Base-by-base conservation (phyloP, 2,329 filamentous ascomycete species). In the Hypoxylon sp. region DNA sequence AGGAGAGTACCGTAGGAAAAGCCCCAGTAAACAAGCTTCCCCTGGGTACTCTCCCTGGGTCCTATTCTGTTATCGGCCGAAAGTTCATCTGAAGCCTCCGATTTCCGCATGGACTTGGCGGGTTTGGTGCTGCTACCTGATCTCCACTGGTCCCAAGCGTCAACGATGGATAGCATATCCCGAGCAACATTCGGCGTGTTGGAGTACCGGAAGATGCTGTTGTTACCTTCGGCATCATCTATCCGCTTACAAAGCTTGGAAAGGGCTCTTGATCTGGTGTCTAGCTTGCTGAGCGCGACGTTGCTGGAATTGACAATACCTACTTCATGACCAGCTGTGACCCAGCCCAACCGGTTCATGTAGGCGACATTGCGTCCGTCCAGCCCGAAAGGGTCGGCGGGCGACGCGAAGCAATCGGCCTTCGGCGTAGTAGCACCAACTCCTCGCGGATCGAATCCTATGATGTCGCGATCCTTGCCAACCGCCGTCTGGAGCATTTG, bases 401-500 rank as follows among this genome's bases (percentile, higher is more conserved):
- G 32, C 1, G 70, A 68, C 4, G 58, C 71, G 54, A 80, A 83
- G 66, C 81, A 83, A 65, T 81, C 77, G 14, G 79, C 78, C 21
- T 66, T 65, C 1, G 81, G 81, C 0, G 75, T 78, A 1, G 79
- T 81, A 45, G 74, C 77, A 11, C 78, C 78, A 43, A 81, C 74
- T 52, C 82, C 82, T 16, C 83, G 78, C 0, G 83, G 83, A 67
- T 85, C 83, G 55, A 84, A 85, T 1, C 82, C 80, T 50, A 85
- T 77, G 19, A 85, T 71, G 63, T 84, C 81, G 65, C 79, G 77
- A 41, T 81, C 77, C 0, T 63, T 53, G 34, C 81, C 82, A 14
- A 82, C 71, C 19, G 80, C 67, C 1, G 65, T 53, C 37, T 81
- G 81, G 1, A 84, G 58, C 4, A 55, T 39, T 2, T 34, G 16